These are phyloP conservation scores for Xerocomellus amylosporus DNA, from an alignment of 768 basidiomycete species.

Conservation along the genomic window DNA sequence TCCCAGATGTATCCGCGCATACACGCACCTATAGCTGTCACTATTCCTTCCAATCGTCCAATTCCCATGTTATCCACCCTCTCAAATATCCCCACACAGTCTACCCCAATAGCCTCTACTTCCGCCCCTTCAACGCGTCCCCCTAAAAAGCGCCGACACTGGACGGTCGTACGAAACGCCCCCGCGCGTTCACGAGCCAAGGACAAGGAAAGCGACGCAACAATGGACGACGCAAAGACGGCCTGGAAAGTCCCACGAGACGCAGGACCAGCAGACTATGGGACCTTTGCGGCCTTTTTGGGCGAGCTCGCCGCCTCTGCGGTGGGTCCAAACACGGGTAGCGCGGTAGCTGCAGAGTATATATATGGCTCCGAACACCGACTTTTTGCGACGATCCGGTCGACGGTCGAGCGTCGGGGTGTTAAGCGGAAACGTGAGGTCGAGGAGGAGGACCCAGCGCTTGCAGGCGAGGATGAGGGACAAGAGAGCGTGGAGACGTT, in stretches of 20 bases:
- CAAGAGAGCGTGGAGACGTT: constrained; percentile 31
- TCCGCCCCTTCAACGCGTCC: not conserved
- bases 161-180: constrained; percentile 55
- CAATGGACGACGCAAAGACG: constrained; percentile 32
- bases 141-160: constrained; percentile 48
- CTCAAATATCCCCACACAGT: not conserved
- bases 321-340: constrained; percentile 15
- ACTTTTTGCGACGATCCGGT: constrained; percentile 39
- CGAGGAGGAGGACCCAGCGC: not conserved
- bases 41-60: constrained; percentile 22
- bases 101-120: not conserved
- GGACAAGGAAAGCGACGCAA: constrained; percentile 50
- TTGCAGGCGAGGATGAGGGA: not conserved
- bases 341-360: constrained; percentile 10
- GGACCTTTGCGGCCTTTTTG: constrained; percentile 54
- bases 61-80: constrained; percentile 15
- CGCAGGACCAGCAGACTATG: constrained; percentile 56
- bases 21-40: constrained; percentile 29
- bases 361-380: constrained; percentile 16
- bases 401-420: constrained; percentile 30
- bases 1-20: constrained; percentile 7
- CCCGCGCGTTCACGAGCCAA: constrained; percentile 46
- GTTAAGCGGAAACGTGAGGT: constrained; percentile 18
- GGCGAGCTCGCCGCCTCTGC: constrained; percentile 40
- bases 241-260: constrained; percentile 52